Percentiles rank a stretch among this genome's conserved stretches.
Conservation (phyloP, 1,284 basidiomycete genomes). For the Microbotryum violaceum region DNA sequence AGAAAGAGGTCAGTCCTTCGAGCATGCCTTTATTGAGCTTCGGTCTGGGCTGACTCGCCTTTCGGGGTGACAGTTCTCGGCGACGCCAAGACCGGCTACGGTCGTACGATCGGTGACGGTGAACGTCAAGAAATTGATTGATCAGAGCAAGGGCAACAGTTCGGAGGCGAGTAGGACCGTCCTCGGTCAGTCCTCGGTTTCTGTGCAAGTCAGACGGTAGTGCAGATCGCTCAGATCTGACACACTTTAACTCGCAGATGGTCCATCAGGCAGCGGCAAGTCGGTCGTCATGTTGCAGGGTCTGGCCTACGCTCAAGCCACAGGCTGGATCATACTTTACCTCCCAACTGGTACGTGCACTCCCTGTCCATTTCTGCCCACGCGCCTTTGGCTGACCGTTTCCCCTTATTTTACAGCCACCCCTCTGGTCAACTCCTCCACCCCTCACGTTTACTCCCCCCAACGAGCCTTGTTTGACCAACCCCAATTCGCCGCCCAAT, state of each 20-base stretch:
- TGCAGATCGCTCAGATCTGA: background rate
- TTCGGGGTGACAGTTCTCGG: constrained; percentile 49
- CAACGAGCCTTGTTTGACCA: constrained; percentile 72
- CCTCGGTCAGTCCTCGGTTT: constrained; percentile 6
- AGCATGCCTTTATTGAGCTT: no score
- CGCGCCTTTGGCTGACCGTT: background rate
- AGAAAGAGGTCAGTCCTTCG: constrained; percentile 12
- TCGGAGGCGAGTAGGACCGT: constrained; percentile 13
- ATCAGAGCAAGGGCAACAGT: constrained; percentile 41
- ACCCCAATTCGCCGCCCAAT: constrained; percentile 45
- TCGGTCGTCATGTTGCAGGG: constrained; percentile 72
- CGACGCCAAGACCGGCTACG: constrained; percentile 57
- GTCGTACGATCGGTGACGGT: constrained; percentile 60
- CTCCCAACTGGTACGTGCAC: constrained; percentile 62
- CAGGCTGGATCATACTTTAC: constrained; percentile 79
- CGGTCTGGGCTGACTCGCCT: no score
- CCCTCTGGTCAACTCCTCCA: constrained; percentile 69
- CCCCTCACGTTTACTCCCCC: constrained; percentile 64
- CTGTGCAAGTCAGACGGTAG: background rate
- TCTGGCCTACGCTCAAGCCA: constrained; percentile 60
- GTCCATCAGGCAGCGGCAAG: constrained; percentile 74
- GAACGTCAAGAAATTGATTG: constrained; percentile 49
- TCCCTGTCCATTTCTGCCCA: background rate
- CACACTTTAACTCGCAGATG: constrained; percentile 49
- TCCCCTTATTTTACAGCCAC: constrained; percentile 47